Evolutionary conservation across 768 basidiomycete genomes (phyloP).

Genomic region (Xerocomellus intermedius): DNA sequence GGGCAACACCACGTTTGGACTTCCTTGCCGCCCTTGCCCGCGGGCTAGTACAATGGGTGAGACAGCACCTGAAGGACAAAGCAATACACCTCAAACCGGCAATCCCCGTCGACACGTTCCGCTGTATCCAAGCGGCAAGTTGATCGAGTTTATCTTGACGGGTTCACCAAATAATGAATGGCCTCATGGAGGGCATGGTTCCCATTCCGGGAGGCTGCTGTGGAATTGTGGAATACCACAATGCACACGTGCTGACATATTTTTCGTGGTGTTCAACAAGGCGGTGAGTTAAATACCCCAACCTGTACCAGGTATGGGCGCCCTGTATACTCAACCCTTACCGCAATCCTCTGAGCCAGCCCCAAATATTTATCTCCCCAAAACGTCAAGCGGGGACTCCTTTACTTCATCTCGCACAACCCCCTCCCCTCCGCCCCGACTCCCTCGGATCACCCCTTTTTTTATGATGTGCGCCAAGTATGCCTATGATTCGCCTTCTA

Average conservation of each 20-base stretch:
- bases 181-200: constrained; percentile 16
- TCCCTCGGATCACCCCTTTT: neutral
- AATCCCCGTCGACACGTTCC: constrained; percentile 17
- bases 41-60: too few relatives aligned
- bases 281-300: constrained; percentile 26
- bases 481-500: constrained; percentile 8
- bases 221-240: constrained; percentile 24
- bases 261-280: constrained; percentile 2
- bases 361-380: constrained; percentile 6
- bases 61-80: neutral
- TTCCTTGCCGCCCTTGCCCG: neutral
- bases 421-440: neutral
- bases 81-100: constrained; percentile 6
- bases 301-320: neutral
- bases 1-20: neutral
- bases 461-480: constrained; percentile 13
- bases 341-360: neutral
- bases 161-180: constrained; percentile 9
- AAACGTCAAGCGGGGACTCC: neutral
- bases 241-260: constrained; percentile 15
- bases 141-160: constrained; percentile 10
- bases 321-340: neutral
- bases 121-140: constrained; percentile 1
- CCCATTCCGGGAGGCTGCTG: constrained; percentile 15
- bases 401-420: neutral